These are phyloP conservation scores for Trichosporon ovoides DNA, from an alignment of 1,284 basidiomycete genomes.

Conservation along the genomic window DNA sequence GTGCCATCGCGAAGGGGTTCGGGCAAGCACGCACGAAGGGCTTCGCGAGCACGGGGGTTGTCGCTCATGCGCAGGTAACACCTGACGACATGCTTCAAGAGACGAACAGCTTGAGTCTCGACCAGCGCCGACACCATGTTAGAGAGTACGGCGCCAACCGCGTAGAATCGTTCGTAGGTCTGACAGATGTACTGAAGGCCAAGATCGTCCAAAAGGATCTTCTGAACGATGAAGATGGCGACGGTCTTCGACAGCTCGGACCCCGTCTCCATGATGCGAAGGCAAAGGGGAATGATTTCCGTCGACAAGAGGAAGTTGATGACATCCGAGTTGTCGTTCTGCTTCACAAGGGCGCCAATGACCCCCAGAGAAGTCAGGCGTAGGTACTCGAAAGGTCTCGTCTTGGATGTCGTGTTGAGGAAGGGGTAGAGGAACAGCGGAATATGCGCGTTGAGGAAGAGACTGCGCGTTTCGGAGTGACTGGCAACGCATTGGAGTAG, in stretches of 20 bases:
- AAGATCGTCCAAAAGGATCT: conserved; percentile 96
- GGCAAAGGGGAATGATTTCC: conserved; percentile 97
- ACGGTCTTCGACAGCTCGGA: conserved; percentile 99
- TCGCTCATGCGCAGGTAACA: conserved; percentile 96
- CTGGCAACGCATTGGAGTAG: conserved; percentile 96
- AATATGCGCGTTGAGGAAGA: conserved; percentile 94
- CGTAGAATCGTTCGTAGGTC: conserved; percentile 98
- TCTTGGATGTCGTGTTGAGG: conserved; percentile 98
- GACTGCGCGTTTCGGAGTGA: conserved; percentile 84
- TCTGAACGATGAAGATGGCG: conserved; percentile 99
- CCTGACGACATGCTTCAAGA: conserved; percentile 96
- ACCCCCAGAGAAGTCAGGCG: conserved; percentile 96
- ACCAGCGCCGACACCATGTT: conserved; percentile 98
- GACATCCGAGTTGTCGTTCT: conserved; percentile 98
- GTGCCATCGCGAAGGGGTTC: conserved; percentile 93
- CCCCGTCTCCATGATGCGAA: conserved; percentile 99
- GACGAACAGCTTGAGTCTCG: conserved; percentile 91
- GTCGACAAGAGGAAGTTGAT: conserved; percentile 99
- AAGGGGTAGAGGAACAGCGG: conserved; percentile 99
- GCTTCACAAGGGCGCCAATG: conserved; percentile 98
- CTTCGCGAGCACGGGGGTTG: conserved; percentile 94
- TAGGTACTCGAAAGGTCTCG: conserved; percentile 96
- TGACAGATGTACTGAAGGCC: conserved; percentile 98
- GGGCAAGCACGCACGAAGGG: conserved; percentile 91
- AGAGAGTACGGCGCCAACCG: conserved; percentile 94